Conservation (phyloP, 129 eudicot genomes). For the Flaveria brownii region DNA sequence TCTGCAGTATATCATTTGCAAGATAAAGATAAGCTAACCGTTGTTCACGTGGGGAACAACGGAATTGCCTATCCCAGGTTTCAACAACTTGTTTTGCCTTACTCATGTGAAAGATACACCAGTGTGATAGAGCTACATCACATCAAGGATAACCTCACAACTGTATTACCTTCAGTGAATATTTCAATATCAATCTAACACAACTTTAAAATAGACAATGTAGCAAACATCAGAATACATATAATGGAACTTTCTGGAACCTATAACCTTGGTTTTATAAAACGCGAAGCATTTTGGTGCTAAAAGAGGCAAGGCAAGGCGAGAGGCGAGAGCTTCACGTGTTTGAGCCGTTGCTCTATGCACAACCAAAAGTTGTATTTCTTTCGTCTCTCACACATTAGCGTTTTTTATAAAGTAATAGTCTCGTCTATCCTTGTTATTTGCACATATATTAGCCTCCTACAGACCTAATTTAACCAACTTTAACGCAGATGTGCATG, state of each 20-base stretch:
- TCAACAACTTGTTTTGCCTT: conserved; percentile 88
- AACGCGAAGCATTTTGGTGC: too few species aligned
- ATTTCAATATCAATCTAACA: not conserved
- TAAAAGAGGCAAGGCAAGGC: too few species aligned
- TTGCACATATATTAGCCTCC: too few species aligned
- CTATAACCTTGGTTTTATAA: too few species aligned
- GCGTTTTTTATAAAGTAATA: too few species aligned
- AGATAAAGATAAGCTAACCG: conserved; percentile 84
- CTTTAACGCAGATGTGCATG: too few species aligned
- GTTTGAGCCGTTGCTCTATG: too few species aligned
- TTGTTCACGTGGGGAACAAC: conserved; percentile 77
- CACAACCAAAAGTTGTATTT: too few species aligned
- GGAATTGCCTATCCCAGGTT: conserved; percentile 84
- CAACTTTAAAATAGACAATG: not conserved
- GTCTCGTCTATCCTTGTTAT: too few species aligned
- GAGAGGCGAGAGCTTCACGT: too few species aligned
- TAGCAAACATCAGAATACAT: not conserved
- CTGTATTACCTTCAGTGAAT: not conserved
- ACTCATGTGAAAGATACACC: conserved; percentile 96
- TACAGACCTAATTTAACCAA: too few species aligned
- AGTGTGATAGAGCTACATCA: conserved; percentile 76
- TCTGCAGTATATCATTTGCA: conserved; percentile 90
- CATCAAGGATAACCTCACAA: conserved; percentile 38
- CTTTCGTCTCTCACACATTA: too few species aligned
- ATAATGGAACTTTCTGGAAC: not conserved